These are phyloP conservation scores for Euphrasia confusa DNA, from an alignment of 257 asterid species.

Conservation along the genomic window DNA sequence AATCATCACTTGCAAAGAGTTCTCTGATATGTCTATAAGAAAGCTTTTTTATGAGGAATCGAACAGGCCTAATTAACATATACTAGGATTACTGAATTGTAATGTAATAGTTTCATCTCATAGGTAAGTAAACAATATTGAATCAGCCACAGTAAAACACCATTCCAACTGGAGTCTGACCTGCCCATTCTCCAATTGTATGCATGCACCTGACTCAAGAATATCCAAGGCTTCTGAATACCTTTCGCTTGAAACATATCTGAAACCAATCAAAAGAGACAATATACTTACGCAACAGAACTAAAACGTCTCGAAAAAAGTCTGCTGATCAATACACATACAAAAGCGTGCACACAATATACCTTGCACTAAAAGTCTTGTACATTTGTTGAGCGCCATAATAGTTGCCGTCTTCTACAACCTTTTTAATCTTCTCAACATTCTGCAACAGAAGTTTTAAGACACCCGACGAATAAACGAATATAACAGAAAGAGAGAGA, in stretches of 20 bases:
- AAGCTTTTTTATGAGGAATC: slow-evolving; percentile 5
- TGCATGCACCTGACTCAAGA: slow-evolving; percentile 89
- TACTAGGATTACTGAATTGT: slow-evolving; percentile 1
- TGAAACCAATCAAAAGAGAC: slow-evolving; percentile 28
- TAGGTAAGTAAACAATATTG: neutral
- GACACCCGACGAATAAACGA: neutral
- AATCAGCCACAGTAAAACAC: slow-evolving; percentile 19
- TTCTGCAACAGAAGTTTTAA: slow-evolving; percentile 39
- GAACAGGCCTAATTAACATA: slow-evolving; percentile 10
- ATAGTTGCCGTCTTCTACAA: slow-evolving; percentile 73
- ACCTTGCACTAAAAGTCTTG: slow-evolving; percentile 87
- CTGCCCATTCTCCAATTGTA: slow-evolving; percentile 82
- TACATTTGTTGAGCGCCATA: slow-evolving; percentile 99
- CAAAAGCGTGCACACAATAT: neutral
- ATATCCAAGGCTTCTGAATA: slow-evolving; percentile 72
- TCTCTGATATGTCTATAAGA: slow-evolving; percentile 1
- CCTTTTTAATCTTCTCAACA: slow-evolving; percentile 69
- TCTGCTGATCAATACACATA: neutral
- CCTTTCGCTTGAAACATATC: slow-evolving; percentile 63
- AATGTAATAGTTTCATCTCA: neutral
- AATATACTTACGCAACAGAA: slow-evolving; percentile 5
- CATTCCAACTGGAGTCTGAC: slow-evolving; percentile 28
- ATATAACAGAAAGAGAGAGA: neutral
- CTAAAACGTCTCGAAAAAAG: slow-evolving; percentile 1
- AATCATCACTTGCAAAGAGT: slow-evolving; percentile 15